Conservation (phyloP, 176 grass and related monocot genomes). For the Alloteropsis semialata region DNA sequence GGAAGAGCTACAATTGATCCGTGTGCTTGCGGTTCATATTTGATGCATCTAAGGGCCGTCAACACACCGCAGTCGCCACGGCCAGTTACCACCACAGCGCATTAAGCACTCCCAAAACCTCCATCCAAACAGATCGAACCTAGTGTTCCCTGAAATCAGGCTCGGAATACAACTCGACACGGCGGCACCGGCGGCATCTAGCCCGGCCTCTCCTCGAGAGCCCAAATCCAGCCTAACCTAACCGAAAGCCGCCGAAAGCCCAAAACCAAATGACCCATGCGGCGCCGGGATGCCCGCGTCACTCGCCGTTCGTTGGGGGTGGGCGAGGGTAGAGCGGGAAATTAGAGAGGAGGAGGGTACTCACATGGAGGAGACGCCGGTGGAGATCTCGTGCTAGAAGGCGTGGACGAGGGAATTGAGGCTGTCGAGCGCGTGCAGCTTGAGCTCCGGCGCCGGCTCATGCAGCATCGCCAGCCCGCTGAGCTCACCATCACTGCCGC, state of each 20-base stretch:
- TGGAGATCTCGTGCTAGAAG: conserved; percentile 93
- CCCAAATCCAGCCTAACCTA: not conserved
- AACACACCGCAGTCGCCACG: no score
- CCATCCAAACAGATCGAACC: conserved; percentile 15
- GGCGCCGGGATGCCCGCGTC: not conserved
- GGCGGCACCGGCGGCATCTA: not conserved
- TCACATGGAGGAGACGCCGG: conserved; percentile 71
- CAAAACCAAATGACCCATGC: not conserved
- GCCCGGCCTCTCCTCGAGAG: not conserved
- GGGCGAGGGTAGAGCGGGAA: not conserved
- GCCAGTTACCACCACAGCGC: not conserved
- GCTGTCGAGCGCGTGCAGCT: no score
- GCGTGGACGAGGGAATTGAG: conserved; percentile 74
- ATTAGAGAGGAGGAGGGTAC: not conserved
- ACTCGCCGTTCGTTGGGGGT: no score
- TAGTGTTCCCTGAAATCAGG: conserved; percentile 15
- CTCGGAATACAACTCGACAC: conserved; percentile 18
- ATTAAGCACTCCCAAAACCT: conserved; percentile 12
- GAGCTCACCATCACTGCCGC: no score
- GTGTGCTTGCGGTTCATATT: no score
- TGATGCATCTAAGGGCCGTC: no score
- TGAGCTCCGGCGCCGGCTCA: no score
- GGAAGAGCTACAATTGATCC: no score
- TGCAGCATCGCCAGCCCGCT: no score
- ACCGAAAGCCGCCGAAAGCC: not conserved